Conservation (phyloP, 352 stramenopile species). For the Globisporangium polare region DNA sequence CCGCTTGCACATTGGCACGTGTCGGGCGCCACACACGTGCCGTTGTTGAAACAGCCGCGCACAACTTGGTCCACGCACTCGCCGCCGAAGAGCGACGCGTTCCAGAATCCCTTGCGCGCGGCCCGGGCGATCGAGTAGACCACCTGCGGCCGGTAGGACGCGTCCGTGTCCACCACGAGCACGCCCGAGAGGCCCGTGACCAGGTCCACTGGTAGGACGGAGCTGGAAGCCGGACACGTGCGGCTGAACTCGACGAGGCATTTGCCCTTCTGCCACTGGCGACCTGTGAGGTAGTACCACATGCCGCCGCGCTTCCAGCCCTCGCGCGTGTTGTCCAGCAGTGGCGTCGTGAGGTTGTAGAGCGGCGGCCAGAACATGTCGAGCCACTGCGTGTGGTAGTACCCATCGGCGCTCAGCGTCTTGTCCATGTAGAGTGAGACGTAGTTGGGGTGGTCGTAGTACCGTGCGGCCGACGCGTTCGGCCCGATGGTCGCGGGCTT, state of each 20-base stretch:
- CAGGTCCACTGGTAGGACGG: slow-evolving; percentile 31
- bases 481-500: slow-evolving; percentile 59
- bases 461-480: slow-evolving; percentile 54
- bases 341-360: slow-evolving; percentile 79
- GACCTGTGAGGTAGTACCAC: slow-evolving; percentile 56
- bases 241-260: slow-evolving; percentile 93
- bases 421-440: slow-evolving; percentile 96
- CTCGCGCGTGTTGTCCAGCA: slow-evolving; percentile 90
- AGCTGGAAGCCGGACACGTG: slow-evolving; percentile 45
- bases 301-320: slow-evolving; percentile 88
- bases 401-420: slow-evolving; percentile 66
- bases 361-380: slow-evolving; percentile 91
- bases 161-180: slow-evolving; percentile 90
- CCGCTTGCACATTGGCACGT: slow-evolving; percentile 78
- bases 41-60: slow-evolving; percentile 95
- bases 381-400: slow-evolving; percentile 86
- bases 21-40: slow-evolving; percentile 88
- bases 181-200: slow-evolving; percentile 18
- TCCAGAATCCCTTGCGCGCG: slow-evolving; percentile 57
- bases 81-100: slow-evolving; percentile 40
- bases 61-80: slow-evolving; percentile 92
- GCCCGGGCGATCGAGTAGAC: slow-evolving; percentile 66
- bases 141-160: slow-evolving; percentile 84
- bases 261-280: slow-evolving; percentile 90
- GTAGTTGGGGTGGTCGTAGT: slow-evolving; percentile 95